These are phyloP conservation scores for Ogataea neopini DNA, from an alignment of 805 yeast species.

Conservation along the genomic window DNA sequence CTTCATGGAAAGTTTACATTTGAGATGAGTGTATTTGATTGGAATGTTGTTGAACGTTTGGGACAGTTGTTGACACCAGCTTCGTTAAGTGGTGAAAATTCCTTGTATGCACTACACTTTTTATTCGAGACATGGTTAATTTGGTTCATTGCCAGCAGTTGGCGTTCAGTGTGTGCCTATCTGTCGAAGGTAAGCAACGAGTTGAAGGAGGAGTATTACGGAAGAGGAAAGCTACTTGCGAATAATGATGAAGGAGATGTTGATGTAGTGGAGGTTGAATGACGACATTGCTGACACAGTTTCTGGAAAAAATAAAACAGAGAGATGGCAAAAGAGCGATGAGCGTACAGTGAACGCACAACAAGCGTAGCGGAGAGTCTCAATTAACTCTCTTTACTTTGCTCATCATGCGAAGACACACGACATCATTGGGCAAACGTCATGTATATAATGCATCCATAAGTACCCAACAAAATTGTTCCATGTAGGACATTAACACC, in stretches of 20 bases:
- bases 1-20: neutral
- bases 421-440: slow-evolving; percentile 18
- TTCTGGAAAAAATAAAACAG: neutral
- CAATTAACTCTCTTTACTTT: too few species aligned
- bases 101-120: neutral
- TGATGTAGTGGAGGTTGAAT: slow-evolving; percentile 19
- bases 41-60: neutral
- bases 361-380: too few species aligned
- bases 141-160: slow-evolving; percentile 9
- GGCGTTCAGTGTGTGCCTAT: slow-evolving; percentile 8
- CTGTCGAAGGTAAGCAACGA: slow-evolving; percentile 14
- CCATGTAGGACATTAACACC: slow-evolving; percentile 17
- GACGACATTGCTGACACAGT: neutral
- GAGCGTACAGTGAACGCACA: too few species aligned
- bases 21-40: neutral
- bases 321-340: neutral
- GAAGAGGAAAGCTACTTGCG: slow-evolving; percentile 26
- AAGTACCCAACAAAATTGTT: slow-evolving; percentile 11
- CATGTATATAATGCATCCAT: slow-evolving; percentile 17
- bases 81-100: neutral
- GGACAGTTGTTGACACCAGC: neutral
- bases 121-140: slow-evolving; percentile 14
- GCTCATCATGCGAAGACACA: too few species aligned
- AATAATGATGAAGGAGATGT: slow-evolving; percentile 25
- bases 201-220: slow-evolving; percentile 31